Base-by-base conservation (phyloP, 139 green algal species). In the Gonium pectorale region DNA sequence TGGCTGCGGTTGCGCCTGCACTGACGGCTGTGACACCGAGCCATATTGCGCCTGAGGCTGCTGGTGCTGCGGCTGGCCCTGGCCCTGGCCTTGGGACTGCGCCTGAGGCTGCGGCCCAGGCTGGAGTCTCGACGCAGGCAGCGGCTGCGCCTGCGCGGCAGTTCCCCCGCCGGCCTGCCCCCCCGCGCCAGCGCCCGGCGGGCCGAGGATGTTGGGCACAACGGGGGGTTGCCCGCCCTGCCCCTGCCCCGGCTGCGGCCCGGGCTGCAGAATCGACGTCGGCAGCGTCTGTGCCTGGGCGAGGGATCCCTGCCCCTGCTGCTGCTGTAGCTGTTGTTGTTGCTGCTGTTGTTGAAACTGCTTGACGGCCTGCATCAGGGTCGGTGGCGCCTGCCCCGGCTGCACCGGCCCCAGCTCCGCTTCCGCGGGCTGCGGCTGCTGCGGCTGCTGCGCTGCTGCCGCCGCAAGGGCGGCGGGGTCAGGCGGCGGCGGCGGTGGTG, bases 321-420 rank as follows among this genome's bases (percentile, higher is more conserved):
- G 78, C 52, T 69, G 77, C 59, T 82, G 77, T 43, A 67, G 38
- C 69, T 85, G 56, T 54, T 75, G 60, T 44, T 80, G 52, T 21
- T 49, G 54, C 74, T 21, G 35, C 21, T 63, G 38, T 35, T n/a
- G 31, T 5, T n/a, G 64, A 26, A 56, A 56, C 49, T 26, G 49
- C 17, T 13, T 56, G 17, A 31, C 13, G 8, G 69, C 15, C 26
- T 19, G 29, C 38, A 79, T 44, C 13, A 17, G 19, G 35, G 44
- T 78, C 33, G 68, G 56, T 49, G 44, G 51, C 67, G 72, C n/a
- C 49, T 81, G 51, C 46, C 67, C 29, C 72, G 5, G 29, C 8
- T 26, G 60, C 29, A 66, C 66, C 31, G 66, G 24, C 35, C 35
- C 21, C 13, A 19, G 68, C 13, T 7, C 37, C 37, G 54, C 5